Evolutionary conservation across 148 eudicot genomes (phyloP), one percentile per base, ranked within the genome.

Genomic region (Chenopodium formosanum): DNA sequence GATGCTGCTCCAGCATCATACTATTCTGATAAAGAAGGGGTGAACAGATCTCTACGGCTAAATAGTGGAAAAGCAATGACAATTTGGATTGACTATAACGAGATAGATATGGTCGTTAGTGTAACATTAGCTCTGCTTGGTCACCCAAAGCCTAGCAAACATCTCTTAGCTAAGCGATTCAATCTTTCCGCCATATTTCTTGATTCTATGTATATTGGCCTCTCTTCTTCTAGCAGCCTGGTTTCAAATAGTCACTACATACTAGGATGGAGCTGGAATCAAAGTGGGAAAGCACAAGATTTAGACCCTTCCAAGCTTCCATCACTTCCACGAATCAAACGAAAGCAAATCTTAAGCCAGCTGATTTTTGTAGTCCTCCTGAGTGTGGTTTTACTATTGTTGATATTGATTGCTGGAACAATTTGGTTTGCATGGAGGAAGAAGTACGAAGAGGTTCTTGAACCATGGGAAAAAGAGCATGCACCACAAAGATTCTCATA

Each of bases 251-350:
- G 66, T 66, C 85, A 83, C 40, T 83, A 72, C 74, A 66, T 83
- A 52, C 69, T 78, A 14, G 85, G 85, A 48, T 83, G 82, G 85
- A 83, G 77, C 50, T 82, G 81, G 84, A 82, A 82, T 67, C 84
- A 82, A 72, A 78, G 78, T 73, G 85, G 85, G 14, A 79, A 37
- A 11, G 85, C 85, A 9, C 81, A 83, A 50, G 78, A 78, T 73
- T 48, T 78, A 7, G 78, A 83, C 69, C 74, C 40, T 40, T 83
- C 73, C 1, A 83, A 78, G 77, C 85, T 83, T 58, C 85, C 85
- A 65, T 73, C 58, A 11, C 82, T 83, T 68, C 85, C 79, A 11
- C 56, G 29, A 32, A 31, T 82, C 37, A 72, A 34, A 74, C 56
- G 50, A 47, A 67, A 29, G 9, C 34, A 0, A 56, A 73, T 23